These are phyloP conservation scores for Podila clonocystis DNA, from an alignment of 192 early-diverging fungal genomes.

Conservation along the genomic window DNA sequence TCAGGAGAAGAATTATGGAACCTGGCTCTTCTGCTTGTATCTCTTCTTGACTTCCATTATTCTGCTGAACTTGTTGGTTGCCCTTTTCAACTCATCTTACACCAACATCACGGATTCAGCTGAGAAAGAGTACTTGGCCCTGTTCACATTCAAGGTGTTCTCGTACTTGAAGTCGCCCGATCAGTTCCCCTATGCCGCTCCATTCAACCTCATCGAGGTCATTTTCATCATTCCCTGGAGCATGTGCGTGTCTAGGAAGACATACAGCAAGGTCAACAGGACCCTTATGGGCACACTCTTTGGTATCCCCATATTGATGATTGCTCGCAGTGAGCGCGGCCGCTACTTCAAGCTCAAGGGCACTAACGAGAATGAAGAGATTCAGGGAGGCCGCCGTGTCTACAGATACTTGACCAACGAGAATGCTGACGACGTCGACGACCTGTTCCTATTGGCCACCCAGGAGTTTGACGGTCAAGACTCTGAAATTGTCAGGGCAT, in stretches of 20 bases:
- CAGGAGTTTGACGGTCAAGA: constrained; percentile 9
- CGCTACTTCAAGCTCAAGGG: constrained; percentile 28
- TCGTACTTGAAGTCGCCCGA: constrained; percentile 50
- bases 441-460: constrained; percentile 28
- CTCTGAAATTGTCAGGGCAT: constrained; percentile 4
- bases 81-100: constrained; percentile 57
- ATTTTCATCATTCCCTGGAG: constrained; percentile 49
- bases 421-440: constrained; percentile 27
- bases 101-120: constrained; percentile 51
- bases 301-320: constrained; percentile 21
- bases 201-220: constrained; percentile 53
- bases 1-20: constrained; percentile 23
- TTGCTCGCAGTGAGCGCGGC: constrained; percentile 24
- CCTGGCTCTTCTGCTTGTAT: constrained; percentile 43
- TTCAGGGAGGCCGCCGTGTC: constrained; percentile 25
- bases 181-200: constrained; percentile 51
- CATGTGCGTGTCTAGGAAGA: constrained; percentile 14
- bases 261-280: constrained; percentile 21
- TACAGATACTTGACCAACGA: constrained; percentile 38
- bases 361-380: constrained; percentile 23
- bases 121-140: constrained; percentile 48
- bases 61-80: constrained; percentile 52
- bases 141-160: constrained; percentile 54
- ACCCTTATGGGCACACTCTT: constrained; percentile 30
- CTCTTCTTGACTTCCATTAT: constrained; percentile 51